Percentiles rank a stretch among this genome's conserved stretches.
These are phyloP conservation scores for Prototheca cutis DNA, from an alignment of 163 green algal genomes.

Conservation along the genomic window DNA sequence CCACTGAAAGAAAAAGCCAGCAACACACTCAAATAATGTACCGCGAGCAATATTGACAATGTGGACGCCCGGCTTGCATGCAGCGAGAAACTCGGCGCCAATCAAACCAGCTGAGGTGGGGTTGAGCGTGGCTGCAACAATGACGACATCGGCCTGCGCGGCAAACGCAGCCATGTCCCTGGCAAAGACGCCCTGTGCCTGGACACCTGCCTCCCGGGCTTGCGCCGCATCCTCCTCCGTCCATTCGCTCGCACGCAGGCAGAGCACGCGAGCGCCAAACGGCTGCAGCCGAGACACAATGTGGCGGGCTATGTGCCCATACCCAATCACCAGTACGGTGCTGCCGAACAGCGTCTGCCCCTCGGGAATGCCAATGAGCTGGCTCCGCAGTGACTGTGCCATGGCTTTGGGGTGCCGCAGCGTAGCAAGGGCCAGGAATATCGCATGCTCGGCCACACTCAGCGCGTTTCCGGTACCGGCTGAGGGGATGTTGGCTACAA, in stretches of 20 bases:
- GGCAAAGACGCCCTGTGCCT: conserved; percentile 13
- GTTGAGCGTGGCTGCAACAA: conserved; percentile 28
- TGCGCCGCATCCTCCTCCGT: too few relatives aligned
- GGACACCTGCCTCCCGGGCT: too few relatives aligned
- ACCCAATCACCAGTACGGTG: conserved; percentile 41
- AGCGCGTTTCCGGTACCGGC: conserved; percentile 47
- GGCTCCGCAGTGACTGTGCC: conserved; percentile 9
- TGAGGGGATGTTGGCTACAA: conserved; percentile 53
- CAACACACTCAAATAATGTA: too few relatives aligned
- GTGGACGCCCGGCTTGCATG: conserved; percentile 35
- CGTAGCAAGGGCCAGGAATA: conserved; percentile 49
- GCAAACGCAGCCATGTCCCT: conserved; percentile 18
- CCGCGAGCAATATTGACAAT: conserved; percentile 44
- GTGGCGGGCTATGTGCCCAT: conserved; percentile 48
- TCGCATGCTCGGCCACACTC: conserved; percentile 54
- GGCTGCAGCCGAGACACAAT: conserved; percentile 17
- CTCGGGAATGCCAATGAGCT: conserved; percentile 32
- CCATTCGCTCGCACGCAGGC: neutral
- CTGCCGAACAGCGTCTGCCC: conserved; percentile 39
- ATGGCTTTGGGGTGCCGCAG: conserved; percentile 35
- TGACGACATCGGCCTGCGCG: conserved; percentile 27
- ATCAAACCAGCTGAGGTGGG: conserved; percentile 25
- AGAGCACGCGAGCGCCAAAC: neutral
- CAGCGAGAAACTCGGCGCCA: conserved; percentile 18
- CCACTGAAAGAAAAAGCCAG: too few relatives aligned